phyloP scores from a whole-genome alignment of 352 stramenopile species.

The Phytophthora boehmeriae region DNA sequence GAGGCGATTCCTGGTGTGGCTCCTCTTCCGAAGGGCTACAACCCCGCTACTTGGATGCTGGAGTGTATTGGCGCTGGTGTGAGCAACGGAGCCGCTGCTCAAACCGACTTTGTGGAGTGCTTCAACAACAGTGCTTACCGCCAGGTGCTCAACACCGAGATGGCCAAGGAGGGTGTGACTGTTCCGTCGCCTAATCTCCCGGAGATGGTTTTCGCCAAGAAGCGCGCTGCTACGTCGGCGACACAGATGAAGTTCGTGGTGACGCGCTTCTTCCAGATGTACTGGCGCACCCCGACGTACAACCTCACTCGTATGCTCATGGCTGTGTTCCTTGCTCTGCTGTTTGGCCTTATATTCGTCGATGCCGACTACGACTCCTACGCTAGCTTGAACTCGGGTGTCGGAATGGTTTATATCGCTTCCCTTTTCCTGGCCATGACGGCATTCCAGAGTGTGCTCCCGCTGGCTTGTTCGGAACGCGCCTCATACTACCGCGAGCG shows the following conservation, averaged over 20 bases:
- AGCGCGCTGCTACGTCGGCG: slow-evolving; percentile 24
- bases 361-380: slow-evolving; percentile 39
- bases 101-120: slow-evolving; percentile 27
- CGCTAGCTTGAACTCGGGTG: slow-evolving; percentile 37
- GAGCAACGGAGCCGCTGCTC: slow-evolving; percentile 4
- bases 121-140: slow-evolving; percentile 33
- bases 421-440: slow-evolving; percentile 70
- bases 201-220: slow-evolving; percentile 34
- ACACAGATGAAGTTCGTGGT: slow-evolving; percentile 39
- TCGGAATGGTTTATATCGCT: slow-evolving; percentile 64
- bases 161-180: slow-evolving; percentile 32
- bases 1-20: slow-evolving; percentile 23
- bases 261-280: slow-evolving; percentile 37
- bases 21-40: slow-evolving; percentile 32
- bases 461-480: slow-evolving; percentile 68
- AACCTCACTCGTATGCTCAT: slow-evolving; percentile 69
- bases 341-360: slow-evolving; percentile 79
- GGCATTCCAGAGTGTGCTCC: slow-evolving; percentile 70
- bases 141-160: slow-evolving; percentile 10
- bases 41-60: slow-evolving; percentile 87
- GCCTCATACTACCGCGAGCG: slow-evolving; percentile 79
- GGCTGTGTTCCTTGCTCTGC: slow-evolving; percentile 61
- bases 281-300: slow-evolving; percentile 68
- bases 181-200: slow-evolving; percentile 26
- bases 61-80: slow-evolving; percentile 52